Evolutionary conservation across 2,329 filamentous ascomycete genomes (phyloP).

Genomic region (Penicillium corylophilum): DNA sequence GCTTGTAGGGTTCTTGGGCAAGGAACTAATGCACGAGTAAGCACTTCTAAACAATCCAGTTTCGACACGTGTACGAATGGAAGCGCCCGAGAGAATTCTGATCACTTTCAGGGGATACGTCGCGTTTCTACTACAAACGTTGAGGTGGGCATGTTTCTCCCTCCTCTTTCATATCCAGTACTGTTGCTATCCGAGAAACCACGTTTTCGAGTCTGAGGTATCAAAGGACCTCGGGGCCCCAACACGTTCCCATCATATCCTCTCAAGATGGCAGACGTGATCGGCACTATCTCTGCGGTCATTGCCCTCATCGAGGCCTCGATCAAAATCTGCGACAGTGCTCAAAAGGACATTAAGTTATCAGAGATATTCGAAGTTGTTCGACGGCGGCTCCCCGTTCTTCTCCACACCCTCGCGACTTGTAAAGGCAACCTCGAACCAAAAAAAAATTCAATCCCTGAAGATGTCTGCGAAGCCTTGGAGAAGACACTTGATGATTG

Average conservation of each 20-base stretch:
- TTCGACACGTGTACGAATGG: no score
- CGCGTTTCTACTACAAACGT: no score
- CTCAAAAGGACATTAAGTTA: conserved; percentile 3
- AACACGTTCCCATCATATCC: no score
- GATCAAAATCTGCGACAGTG: conserved; percentile 3
- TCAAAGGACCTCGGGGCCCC: no score
- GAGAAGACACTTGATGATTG: background rate
- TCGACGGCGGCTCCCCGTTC: conserved; percentile 2
- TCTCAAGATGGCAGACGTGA: background rate
- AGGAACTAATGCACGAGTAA: no score
- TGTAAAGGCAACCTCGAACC: background rate
- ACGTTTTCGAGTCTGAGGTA: background rate
- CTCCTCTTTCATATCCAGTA: no score
- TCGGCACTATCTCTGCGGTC: conserved; percentile 3
- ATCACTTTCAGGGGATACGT: no score
- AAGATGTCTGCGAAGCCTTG: background rate
- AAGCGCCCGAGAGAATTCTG: no score
- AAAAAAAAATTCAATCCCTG: background rate
- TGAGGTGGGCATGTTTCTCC: no score
- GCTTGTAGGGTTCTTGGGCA: no score
- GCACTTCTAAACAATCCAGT: no score
- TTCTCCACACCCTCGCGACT: background rate
- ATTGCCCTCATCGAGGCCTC: conserved; percentile 2
- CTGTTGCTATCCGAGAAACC: no score
- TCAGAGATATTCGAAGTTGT: conserved; percentile 1